Evolutionary conservation across 106 monocot genomes (phyloP).

Genomic region (Dendrobium nobile): DNA sequence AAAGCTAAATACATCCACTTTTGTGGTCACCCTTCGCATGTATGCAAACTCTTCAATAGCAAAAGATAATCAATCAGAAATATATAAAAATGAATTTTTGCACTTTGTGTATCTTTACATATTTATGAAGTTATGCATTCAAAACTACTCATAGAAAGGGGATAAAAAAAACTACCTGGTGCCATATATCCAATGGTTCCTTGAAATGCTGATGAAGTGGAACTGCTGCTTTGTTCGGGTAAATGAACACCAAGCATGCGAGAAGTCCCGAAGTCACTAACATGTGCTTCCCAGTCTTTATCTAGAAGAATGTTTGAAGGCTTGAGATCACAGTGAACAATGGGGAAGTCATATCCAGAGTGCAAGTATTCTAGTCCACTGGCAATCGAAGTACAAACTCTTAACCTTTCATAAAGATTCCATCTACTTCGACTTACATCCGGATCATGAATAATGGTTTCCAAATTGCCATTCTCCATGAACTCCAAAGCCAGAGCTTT

Average conservation of each 20-base stretch:
- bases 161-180: constrained; percentile 44
- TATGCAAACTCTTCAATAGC: constrained; percentile 65
- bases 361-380: constrained; percentile 75
- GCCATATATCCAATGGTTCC: constrained; percentile 96
- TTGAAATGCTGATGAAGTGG: constrained; percentile 58
- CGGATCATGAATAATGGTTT: constrained; percentile 39
- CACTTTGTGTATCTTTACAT: neutral
- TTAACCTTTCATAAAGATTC: constrained; percentile 52
- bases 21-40: constrained; percentile 69
- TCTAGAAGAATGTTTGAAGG: constrained; percentile 84
- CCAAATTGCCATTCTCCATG: constrained; percentile 80
- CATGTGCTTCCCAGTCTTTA: constrained; percentile 68
- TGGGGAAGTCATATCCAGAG: constrained; percentile 61
- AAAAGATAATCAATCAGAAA: neutral
- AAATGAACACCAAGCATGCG: constrained; percentile 61
- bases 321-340: constrained; percentile 87
- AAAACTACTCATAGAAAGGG: neutral
- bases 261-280: constrained; percentile 75
- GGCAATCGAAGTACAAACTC: constrained; percentile 47
- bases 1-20: constrained; percentile 86
- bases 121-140: neutral
- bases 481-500: constrained; percentile 61
- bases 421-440: constrained; percentile 32
- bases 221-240: constrained; percentile 16
- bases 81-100: neutral